Base-by-base conservation (phyloP, 371 early-diverging fungal genomes). In the Mucor ambiguus region DNA sequence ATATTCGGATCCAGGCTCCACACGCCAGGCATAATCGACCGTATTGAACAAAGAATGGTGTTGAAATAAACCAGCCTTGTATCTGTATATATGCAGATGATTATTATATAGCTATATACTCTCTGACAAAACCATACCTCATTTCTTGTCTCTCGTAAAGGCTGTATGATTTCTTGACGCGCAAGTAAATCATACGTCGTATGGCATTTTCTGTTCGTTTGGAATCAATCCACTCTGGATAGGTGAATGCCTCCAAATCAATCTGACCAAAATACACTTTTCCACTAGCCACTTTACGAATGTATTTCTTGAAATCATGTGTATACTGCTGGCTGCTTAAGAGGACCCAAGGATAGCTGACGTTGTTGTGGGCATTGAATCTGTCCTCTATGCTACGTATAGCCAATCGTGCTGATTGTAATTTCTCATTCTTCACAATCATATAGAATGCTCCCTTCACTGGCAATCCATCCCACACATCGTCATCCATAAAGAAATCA, bases 1-100 rank as follows among this genome's bases (percentile, higher is more conserved):
- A 70, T 91, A 95, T 44, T 83, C 64, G 11, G 96, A 91, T n/a
- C 85, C 92, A 0, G 98, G 96, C 74, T 98, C 98, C 7, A 99
- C 84, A 1, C 98, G 83, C 98, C 98, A 99, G 68, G 95, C 95
- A 78, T 89, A 98, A 35, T 96, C 92, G 46, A 88, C 95, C 44
- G 91, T 76, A 26, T 77, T 56, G 60, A 96, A 77, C 5, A 93
- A 73, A 43, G 90, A 87, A 72, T 98, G 96, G 66, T 85, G 80
- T 63, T 84, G 92, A 70, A 98, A 93, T 58, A 92, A 82, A 1
- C 98, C 97, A 3, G 96, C 90, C 52, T 93, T 90, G 70, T 90
- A 96, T 52, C 92, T 84, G 16, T 9, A 10, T n/a, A n/a, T n/a
- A n/a, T n/a, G n/a, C n/a, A n/a, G n/a, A n/a, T n/a, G n/a, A n/a